phyloP scores from a whole-genome alignment of 129 eudicot genomes.

The Pulicaria dysenterica region DNA sequence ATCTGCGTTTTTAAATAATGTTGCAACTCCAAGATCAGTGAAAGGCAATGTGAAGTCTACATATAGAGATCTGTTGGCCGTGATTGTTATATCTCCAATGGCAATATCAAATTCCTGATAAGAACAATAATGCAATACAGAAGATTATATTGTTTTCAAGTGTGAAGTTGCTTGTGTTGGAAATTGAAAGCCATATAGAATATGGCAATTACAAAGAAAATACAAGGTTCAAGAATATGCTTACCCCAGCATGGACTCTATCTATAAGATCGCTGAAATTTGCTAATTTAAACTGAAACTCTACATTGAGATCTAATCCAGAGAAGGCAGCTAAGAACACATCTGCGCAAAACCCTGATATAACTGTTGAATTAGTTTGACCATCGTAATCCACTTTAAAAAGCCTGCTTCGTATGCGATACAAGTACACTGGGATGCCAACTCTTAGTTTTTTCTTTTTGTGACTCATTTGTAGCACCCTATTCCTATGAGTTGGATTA shows the following conservation, averaged over 20 bases:
- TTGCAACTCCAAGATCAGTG: slow-evolving; percentile 41
- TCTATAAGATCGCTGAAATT: slow-evolving; percentile 15
- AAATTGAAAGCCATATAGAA: background rate
- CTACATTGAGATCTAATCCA: background rate
- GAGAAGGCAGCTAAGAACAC: slow-evolving; percentile 35
- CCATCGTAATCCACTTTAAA: slow-evolving; percentile 13
- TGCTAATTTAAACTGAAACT: slow-evolving; percentile 33
- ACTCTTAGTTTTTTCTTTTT: slow-evolving; percentile 41
- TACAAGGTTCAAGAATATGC: background rate
- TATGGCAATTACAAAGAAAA: background rate
- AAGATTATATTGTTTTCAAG: background rate
- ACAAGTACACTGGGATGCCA: slow-evolving; percentile 36
- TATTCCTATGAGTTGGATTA: no score
- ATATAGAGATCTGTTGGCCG: slow-evolving; percentile 35
- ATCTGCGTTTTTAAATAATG: slow-evolving; percentile 20
- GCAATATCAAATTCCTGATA: slow-evolving; percentile 34
- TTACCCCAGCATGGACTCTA: slow-evolving; percentile 8
- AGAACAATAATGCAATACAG: background rate
- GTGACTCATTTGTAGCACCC: no score
- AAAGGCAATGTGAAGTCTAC: slow-evolving; percentile 53
- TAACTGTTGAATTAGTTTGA: slow-evolving; percentile 2
- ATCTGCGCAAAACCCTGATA: slow-evolving; percentile 38
- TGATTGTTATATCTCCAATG: slow-evolving; percentile 50
- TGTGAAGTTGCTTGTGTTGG: no score
- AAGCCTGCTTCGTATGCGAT: background rate